These are phyloP conservation scores for Sambucus nigra DNA, from an alignment of 129 eudicot species.

Conservation along the genomic window DNA sequence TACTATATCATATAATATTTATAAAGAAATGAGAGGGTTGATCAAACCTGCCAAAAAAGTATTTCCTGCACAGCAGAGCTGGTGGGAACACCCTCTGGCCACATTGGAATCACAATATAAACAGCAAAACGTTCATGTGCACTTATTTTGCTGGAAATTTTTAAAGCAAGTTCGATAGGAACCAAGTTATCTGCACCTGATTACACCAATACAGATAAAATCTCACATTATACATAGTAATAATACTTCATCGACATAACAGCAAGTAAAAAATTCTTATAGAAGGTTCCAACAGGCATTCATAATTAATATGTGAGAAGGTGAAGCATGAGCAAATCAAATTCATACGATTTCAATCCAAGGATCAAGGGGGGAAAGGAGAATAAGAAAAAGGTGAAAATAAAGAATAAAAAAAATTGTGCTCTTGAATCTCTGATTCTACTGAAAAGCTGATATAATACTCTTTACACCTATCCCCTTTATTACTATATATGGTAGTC, in stretches of 20 bases:
- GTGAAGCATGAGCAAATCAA: no score
- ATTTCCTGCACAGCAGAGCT: conserved; percentile 15
- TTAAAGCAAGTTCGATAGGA: conserved; percentile 20
- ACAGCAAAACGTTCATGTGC: conserved; percentile 13
- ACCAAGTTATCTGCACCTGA: conserved; percentile 20
- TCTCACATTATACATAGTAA: not conserved
- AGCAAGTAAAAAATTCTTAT: no score
- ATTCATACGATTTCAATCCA: no score
- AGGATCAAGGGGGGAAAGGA: no score
- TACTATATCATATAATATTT: not conserved
- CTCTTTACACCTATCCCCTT: no score
- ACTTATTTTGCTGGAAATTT: conserved; percentile 17
- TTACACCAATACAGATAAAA: conserved; percentile 1
- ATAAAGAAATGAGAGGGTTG: not conserved
- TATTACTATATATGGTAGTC: no score
- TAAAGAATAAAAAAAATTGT: no score
- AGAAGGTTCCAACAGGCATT: no score
- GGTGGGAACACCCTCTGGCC: conserved; percentile 17
- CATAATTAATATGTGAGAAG: no score
- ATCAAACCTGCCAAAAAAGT: conserved; percentile 16
- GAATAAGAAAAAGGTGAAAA: no score
- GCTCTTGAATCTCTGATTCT: no score
- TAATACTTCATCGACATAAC: not conserved
- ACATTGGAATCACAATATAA: conserved; percentile 14
- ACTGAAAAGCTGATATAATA: no score